These are phyloP conservation scores for Blastosporella zonata DNA, from an alignment of 1,284 basidiomycete species.

Conservation along the genomic window DNA sequence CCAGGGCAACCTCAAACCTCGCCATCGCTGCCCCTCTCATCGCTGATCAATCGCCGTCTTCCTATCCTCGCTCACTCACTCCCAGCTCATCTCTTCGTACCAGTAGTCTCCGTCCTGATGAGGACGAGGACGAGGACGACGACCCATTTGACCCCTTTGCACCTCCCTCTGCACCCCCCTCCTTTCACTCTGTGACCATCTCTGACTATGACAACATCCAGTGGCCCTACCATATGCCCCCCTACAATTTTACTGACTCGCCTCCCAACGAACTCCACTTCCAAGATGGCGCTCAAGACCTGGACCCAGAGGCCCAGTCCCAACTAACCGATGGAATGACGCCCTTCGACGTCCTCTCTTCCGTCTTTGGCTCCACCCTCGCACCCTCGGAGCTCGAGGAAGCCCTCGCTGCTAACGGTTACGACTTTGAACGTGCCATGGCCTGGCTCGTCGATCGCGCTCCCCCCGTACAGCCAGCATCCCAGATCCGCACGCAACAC, in stretches of 20 bases:
- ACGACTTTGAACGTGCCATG: slow-evolving; percentile 95
- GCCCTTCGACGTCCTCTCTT: slow-evolving; percentile 92
- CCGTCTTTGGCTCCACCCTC: slow-evolving; percentile 87
- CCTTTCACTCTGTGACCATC: slow-evolving; percentile 60
- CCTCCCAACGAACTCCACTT: slow-evolving; percentile 26
- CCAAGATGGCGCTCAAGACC: slow-evolving; percentile 38
- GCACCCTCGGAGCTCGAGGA: slow-evolving; percentile 92
- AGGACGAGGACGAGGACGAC: slow-evolving; percentile 63
- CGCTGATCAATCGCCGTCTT: slow-evolving; percentile 55
- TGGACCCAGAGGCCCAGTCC: slow-evolving; percentile 53
- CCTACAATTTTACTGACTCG: slow-evolving; percentile 30
- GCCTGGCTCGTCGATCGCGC: slow-evolving; percentile 83
- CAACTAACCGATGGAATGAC: slow-evolving; percentile 88
- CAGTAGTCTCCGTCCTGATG: slow-evolving; percentile 53
- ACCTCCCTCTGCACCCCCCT: slow-evolving; percentile 38
- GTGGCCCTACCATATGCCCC: slow-evolving; percentile 23
- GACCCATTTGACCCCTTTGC: slow-evolving; percentile 77
- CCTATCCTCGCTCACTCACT: slow-evolving; percentile 51
- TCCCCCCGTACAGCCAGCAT: slow-evolving; percentile 38
- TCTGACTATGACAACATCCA: slow-evolving; percentile 53
- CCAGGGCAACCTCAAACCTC: slow-evolving; percentile 76
- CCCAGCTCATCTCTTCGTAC: slow-evolving; percentile 59
- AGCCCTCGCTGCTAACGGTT: slow-evolving; percentile 82
- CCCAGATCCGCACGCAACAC: slow-evolving; percentile 53
- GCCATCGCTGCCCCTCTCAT: slow-evolving; percentile 86